A percentile compares a stretch with the other conserved stretches of the same genome.
Conservation (phyloP, 768 basidiomycete genomes). For the Xerocomellus chrysenteron region DNA sequence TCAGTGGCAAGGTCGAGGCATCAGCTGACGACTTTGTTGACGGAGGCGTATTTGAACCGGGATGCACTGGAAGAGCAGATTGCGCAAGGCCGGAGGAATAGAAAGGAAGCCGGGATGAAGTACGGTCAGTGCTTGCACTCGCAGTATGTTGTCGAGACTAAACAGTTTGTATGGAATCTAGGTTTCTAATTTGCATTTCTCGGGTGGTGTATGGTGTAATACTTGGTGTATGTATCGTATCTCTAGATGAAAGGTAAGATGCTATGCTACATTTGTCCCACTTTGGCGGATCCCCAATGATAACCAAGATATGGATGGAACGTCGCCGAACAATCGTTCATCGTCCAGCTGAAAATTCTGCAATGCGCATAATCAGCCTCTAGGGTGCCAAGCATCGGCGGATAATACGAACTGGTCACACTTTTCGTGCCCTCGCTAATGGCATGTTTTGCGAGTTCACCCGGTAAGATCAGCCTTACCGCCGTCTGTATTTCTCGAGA, state of each 20-base stretch:
- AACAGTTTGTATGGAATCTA: neutral
- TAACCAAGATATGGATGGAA: neutral
- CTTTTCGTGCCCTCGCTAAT: constrained; percentile 74
- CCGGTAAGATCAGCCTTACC: constrained; percentile 68
- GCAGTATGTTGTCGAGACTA: neutral
- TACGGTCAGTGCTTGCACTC: constrained; percentile 58
- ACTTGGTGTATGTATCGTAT: constrained; percentile 18
- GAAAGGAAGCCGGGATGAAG: constrained; percentile 90
- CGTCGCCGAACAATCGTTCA: neutral
- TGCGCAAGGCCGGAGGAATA: constrained; percentile 77
- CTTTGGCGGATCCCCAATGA: neutral
- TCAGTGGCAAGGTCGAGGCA: constrained; percentile 70
- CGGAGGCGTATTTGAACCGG: constrained; percentile 81
- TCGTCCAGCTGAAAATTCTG: constrained; percentile 30
- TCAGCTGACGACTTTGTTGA: constrained; percentile 77
- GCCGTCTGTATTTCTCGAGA: constrained; percentile 72
- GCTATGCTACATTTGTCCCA: constrained; percentile 23
- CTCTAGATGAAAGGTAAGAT: constrained; percentile 10
- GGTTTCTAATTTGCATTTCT: constrained; percentile 24
- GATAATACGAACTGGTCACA: constrained; percentile 42
- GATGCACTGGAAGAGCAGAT: constrained; percentile 82
- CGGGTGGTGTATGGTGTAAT: neutral
- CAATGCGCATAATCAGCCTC: neutral
- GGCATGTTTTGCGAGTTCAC: constrained; percentile 73
- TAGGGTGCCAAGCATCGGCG: neutral